These are phyloP conservation scores for Colletotrichum melonis DNA, from an alignment of 2,329 filamentous ascomycete species.

Conservation along the genomic window DNA sequence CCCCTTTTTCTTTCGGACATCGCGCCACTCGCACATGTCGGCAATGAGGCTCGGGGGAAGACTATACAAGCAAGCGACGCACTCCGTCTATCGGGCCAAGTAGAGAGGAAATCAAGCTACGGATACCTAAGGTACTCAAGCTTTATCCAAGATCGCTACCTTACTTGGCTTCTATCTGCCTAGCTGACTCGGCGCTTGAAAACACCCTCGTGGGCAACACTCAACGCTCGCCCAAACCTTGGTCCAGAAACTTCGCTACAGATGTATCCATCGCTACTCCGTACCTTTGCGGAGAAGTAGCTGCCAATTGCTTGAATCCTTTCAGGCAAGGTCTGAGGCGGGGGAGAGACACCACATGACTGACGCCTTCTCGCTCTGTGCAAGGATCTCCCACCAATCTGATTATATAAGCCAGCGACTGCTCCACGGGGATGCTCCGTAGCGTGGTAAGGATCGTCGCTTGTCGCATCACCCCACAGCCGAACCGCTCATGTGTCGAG, in stretches of 20 bases:
- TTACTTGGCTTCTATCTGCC: neutral
- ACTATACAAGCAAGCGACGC: too few species aligned
- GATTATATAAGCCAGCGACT: neutral
- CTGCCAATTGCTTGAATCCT: neutral
- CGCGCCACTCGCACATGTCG: constrained; percentile 11
- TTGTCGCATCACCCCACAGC: neutral
- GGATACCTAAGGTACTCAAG: neutral
- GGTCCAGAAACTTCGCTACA: neutral
- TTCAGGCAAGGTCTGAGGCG: neutral
- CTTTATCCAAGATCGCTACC: neutral
- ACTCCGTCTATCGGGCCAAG: neutral
- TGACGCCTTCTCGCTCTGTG: neutral
- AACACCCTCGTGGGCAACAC: too few species aligned
- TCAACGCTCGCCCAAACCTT: neutral
- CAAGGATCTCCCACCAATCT: neutral
- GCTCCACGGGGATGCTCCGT: neutral
- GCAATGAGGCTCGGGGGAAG: neutral
- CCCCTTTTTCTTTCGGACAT: neutral
- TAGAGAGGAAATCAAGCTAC: neutral
- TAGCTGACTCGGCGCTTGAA: too few species aligned
- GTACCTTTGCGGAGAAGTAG: neutral
- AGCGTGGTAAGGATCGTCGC: neutral
- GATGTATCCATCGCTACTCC: too few species aligned
- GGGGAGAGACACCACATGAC: constrained; percentile 10
- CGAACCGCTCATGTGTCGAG: neutral